Percentiles rank a stretch among this genome's conserved stretches.
These are phyloP conservation scores for Hylodesmum podocarpum DNA, from an alignment of 306 rosid genomes.

Conservation along the genomic window DNA sequence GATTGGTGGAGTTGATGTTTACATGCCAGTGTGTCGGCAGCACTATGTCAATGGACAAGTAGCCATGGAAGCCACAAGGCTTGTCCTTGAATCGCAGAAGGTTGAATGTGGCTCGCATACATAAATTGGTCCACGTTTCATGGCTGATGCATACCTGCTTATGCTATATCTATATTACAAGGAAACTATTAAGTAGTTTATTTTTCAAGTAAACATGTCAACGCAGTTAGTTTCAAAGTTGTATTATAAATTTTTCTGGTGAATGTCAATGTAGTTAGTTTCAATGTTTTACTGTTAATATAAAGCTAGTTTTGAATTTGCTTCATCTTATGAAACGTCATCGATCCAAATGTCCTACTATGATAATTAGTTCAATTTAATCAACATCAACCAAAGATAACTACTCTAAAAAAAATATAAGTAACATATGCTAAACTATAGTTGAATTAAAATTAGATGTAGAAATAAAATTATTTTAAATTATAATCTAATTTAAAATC, in stretches of 20 bases:
- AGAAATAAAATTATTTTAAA: too few species aligned
- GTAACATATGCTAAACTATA: too few species aligned
- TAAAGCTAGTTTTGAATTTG: neutral
- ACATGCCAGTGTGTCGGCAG: constrained; percentile 95
- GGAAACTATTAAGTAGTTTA: neutral
- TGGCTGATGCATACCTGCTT: constrained; percentile 18
- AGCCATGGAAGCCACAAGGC: constrained; percentile 58
- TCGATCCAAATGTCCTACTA: too few species aligned
- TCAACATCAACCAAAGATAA: too few species aligned
- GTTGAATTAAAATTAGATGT: too few species aligned
- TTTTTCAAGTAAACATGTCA: neutral
- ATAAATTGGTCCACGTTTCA: constrained; percentile 17
- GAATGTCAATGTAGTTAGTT: too few species aligned
- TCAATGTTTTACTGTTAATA: neutral
- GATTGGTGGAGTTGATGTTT: constrained; percentile 81
- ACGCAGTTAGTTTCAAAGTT: neutral
- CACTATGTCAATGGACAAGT: constrained; percentile 79
- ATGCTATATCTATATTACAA: neutral
- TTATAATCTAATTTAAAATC: too few species aligned
- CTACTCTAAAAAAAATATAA: too few species aligned
- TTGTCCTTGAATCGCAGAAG: constrained; percentile 55
- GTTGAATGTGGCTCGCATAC: constrained; percentile 47
- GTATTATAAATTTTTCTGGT: neutral
- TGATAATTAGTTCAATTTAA: too few species aligned
- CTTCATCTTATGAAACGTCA: constrained; percentile 19